Conservation (phyloP, 2,329 filamentous ascomycete genomes). For the Trichoderma semiorbis region DNA sequence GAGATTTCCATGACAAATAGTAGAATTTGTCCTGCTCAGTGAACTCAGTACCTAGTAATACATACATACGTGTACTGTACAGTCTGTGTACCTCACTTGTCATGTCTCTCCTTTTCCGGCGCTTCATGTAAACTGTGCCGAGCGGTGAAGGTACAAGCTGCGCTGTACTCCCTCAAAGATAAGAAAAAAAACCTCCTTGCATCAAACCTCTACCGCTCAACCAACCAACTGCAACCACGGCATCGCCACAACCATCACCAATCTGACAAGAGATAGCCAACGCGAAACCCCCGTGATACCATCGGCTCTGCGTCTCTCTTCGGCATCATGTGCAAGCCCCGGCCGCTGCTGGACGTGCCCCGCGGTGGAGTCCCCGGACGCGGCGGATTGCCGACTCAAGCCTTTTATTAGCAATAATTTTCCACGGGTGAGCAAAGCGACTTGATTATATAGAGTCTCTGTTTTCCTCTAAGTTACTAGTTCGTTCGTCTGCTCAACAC, state of each 20-base stretch:
- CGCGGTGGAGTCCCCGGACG: slow-evolving; percentile 16
- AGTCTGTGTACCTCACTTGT: not conserved
- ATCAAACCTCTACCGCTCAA: not conserved
- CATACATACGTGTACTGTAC: not conserved
- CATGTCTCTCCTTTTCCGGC: not conserved
- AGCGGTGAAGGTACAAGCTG: not conserved
- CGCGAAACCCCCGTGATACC: not conserved
- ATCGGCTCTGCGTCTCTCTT: not conserved
- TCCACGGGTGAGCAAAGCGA: slow-evolving; percentile 5
- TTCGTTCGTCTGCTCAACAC: slow-evolving; percentile 15
- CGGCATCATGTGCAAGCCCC: slow-evolving; percentile 3
- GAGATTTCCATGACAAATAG: not conserved
- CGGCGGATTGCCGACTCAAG: slow-evolving; percentile 18
- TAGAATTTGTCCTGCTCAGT: not conserved
- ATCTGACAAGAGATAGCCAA: not conserved
- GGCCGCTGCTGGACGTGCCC: slow-evolving; percentile 5
- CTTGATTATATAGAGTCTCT: slow-evolving; percentile 17
- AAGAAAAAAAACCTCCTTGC: not conserved
- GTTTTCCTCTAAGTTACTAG: slow-evolving; percentile 22
- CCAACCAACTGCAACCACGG: not conserved
- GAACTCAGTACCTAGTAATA: not conserved
- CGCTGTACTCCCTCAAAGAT: not conserved
- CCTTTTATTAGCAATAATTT: slow-evolving; percentile 8
- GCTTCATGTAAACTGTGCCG: not conserved
- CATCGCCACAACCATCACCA: not conserved